phyloP scores from a whole-genome alignment of 2,329 filamentous ascomycete species.

The Septoria linicola region DNA sequence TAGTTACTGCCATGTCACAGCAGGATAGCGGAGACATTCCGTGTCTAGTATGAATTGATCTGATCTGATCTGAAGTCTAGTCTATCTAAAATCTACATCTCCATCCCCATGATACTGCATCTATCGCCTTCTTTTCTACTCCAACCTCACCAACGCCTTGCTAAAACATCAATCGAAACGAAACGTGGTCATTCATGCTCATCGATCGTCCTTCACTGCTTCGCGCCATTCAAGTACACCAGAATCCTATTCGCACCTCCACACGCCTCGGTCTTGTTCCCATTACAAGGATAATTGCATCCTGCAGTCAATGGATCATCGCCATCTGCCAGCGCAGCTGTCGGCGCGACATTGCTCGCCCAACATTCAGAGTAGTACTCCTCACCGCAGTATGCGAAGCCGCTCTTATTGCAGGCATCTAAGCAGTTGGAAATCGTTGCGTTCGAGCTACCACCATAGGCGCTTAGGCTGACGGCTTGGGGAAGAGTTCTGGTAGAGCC shows the following conservation, averaged over 20 bases:
- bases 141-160: too few relatives aligned
- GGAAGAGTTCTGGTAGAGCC: conserved; percentile 23
- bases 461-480: conserved; percentile 23
- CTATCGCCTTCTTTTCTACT: too few relatives aligned
- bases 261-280: conserved; percentile 36
- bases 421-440: conserved; percentile 33
- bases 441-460: conserved; percentile 28
- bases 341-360: neutral
- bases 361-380: conserved; percentile 35
- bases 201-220: too few relatives aligned
- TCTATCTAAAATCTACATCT: too few relatives aligned
- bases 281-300: conserved; percentile 33
- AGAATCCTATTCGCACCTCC: conserved; percentile 31
- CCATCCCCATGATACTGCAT: too few relatives aligned
- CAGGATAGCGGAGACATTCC: too few relatives aligned
- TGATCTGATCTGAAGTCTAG: too few relatives aligned
- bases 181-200: too few relatives aligned
- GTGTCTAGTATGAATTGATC: too few relatives aligned
- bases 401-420: conserved; percentile 28
- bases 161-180: too few relatives aligned
- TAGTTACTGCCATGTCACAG: too few relatives aligned
- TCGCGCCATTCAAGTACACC: conserved; percentile 29
- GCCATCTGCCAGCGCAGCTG: conserved; percentile 16
- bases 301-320: conserved; percentile 28
- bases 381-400: conserved; percentile 30